phyloP scores from a whole-genome alignment of 306 rosid genomes.

The Medicago lupulina region DNA sequence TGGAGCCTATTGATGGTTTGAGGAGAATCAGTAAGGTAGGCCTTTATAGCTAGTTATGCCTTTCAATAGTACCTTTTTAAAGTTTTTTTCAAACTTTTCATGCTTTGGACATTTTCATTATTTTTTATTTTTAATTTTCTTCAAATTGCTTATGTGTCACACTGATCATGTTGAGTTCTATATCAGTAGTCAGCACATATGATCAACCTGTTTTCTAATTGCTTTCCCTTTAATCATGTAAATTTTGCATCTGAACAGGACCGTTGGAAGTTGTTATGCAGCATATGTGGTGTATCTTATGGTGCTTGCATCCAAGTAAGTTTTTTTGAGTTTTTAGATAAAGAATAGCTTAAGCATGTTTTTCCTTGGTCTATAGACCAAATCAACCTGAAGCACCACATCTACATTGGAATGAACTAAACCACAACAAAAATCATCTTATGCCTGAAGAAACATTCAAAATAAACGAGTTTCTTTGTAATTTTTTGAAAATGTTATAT shows the following conservation, averaged over 20 bases:
- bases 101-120: slow-evolving; percentile 19
- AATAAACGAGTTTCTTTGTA: neutral
- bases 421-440: slow-evolving; percentile 9
- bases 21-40: slow-evolving; percentile 87
- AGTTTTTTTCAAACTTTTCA: neutral
- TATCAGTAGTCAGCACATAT: neutral
- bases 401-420: slow-evolving; percentile 11
- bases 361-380: slow-evolving; percentile 22
- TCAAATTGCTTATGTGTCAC: slow-evolving; percentile 37
- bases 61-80: slow-evolving; percentile 7
- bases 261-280: slow-evolving; percentile 98
- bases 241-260: slow-evolving; percentile 65
- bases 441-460: slow-evolving; percentile 15
- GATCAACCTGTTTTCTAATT: slow-evolving; percentile 10
- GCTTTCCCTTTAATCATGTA: slow-evolving; percentile 32
- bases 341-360: slow-evolving; percentile 23
- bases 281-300: slow-evolving; percentile 93
- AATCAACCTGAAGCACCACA: neutral
- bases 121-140: slow-evolving; percentile 21
- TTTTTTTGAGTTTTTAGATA: slow-evolving; percentile 37
- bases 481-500: slow-evolving; percentile 6
- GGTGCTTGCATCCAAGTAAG: slow-evolving; percentile 99
- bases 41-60: slow-evolving; percentile 9
- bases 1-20: slow-evolving; percentile 98
- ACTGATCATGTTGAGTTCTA: slow-evolving; percentile 15